Percentiles rank a stretch among this genome's conserved stretches.
Evolutionary conservation across 1,284 basidiomycete species (phyloP).

Genomic region (Boletus semigastroideus): DNA sequence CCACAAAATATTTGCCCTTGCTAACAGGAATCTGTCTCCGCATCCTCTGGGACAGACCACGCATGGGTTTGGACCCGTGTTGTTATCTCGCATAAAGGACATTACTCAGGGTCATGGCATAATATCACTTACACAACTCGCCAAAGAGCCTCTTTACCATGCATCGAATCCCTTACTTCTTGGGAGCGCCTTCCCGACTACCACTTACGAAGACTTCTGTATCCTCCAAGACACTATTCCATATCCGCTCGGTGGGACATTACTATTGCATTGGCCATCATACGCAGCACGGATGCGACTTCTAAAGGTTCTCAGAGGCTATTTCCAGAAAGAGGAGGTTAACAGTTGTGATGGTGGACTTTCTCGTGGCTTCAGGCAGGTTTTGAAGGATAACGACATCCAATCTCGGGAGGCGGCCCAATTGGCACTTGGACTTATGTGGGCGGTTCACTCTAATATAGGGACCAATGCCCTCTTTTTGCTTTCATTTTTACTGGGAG

Average conservation of each 20-base stretch:
- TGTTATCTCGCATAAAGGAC: conserved; percentile 14
- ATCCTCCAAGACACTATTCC: conserved; percentile 22
- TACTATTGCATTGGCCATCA: conserved; percentile 19
- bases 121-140: conserved; percentile 17
- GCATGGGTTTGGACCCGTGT: conserved; percentile 10
- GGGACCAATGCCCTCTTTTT: conserved; percentile 20
- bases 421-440: conserved; percentile 25
- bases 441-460: conserved; percentile 27
- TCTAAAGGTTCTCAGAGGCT: conserved; percentile 5
- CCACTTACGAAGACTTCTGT: conserved; percentile 23
- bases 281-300: conserved; percentile 17
- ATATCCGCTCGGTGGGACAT: conserved; percentile 16
- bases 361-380: conserved; percentile 12
- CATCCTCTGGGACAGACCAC: conserved; percentile 15
- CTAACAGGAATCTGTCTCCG: conserved; percentile 21
- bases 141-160: conserved; percentile 19
- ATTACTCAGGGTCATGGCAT: neutral
- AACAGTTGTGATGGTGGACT: conserved; percentile 8
- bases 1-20: conserved; percentile 19
- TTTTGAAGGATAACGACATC: conserved; percentile 20
- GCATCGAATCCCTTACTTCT: conserved; percentile 21
- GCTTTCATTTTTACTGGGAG: conserved; percentile 19
- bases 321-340: conserved; percentile 12
- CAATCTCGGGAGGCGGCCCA: conserved; percentile 18
- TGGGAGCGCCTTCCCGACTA: conserved; percentile 16